Conservation (phyloP, 1,284 basidiomycete genomes). For the Agroathelia rolfsii region DNA sequence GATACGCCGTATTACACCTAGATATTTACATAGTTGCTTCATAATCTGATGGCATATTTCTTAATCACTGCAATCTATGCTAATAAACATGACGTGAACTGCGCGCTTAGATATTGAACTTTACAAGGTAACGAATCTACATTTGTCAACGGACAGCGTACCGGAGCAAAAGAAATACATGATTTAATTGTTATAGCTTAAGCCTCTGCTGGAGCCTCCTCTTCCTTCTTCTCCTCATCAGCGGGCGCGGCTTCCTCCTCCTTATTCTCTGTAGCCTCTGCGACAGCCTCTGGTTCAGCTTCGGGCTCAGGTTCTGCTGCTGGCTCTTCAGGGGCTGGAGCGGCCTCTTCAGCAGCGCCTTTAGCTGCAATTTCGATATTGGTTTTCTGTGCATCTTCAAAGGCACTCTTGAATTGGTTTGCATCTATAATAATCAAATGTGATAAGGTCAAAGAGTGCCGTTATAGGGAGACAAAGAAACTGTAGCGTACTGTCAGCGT, state of each 20-base stretch:
- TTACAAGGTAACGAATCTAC: too few relatives aligned
- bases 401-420: slow-evolving; percentile 76
- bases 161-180: too few relatives aligned
- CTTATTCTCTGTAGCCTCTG: slow-evolving; percentile 18
- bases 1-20: too few relatives aligned
- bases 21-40: too few relatives aligned
- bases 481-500: slow-evolving; percentile 78
- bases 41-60: too few relatives aligned
- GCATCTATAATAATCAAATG: slow-evolving; percentile 51
- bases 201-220: slow-evolving; percentile 20
- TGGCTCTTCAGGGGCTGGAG: slow-evolving; percentile 17
- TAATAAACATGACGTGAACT: too few relatives aligned
- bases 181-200: too few relatives aligned
- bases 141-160: too few relatives aligned
- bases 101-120: too few relatives aligned
- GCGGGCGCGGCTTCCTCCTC: slow-evolving; percentile 18
- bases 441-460: slow-evolving; percentile 8
- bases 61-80: too few relatives aligned
- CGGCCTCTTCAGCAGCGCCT: slow-evolving; percentile 19
- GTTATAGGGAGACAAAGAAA: slow-evolving; percentile 4
- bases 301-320: slow-evolving; percentile 16
- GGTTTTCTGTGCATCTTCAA: slow-evolving; percentile 73
- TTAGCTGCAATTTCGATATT: slow-evolving; percentile 42
- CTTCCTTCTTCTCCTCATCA: slow-evolving; percentile 22
- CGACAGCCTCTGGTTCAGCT: slow-evolving; percentile 11